Percentiles rank a stretch among this genome's conserved stretches.
Conservation (phyloP, 176 grass and related monocot genomes). For the Bonia amplexicaulis region DNA sequence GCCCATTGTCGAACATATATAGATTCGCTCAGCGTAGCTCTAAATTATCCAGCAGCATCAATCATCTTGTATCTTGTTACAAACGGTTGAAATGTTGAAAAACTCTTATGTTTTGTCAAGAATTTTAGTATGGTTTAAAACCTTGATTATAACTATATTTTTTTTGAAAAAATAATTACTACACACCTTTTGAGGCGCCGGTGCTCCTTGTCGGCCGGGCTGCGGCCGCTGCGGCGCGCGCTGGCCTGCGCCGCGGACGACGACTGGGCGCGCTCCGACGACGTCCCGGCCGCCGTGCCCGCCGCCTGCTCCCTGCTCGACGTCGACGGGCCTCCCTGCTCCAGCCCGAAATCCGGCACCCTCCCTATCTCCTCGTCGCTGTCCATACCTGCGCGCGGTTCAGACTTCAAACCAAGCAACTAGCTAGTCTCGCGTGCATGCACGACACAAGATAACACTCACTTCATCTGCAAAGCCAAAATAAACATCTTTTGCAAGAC, state of each 20-base stretch:
- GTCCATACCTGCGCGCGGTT: constrained; percentile 49
- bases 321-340: constrained; percentile 33
- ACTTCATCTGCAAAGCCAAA: background rate
- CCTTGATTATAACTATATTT: background rate
- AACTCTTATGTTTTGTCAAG: background rate
- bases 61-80: background rate
- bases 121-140: background rate
- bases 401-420: background rate
- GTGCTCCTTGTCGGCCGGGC: constrained; percentile 80
- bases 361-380: constrained; percentile 75
- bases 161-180: background rate
- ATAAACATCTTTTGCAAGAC: background rate
- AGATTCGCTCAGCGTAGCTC: background rate
- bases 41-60: background rate
- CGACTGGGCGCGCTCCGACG: constrained; percentile 27
- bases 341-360: constrained; percentile 64
- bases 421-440: background rate
- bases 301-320: constrained; percentile 24
- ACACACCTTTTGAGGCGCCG: constrained; percentile 76
- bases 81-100: background rate
- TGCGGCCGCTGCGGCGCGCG: constrained; percentile 43
- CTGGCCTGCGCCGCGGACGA: constrained; percentile 19
- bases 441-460: background rate
- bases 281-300: background rate
- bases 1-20: background rate